These are phyloP conservation scores for Colletotrichum graminicola DNA, from an alignment of 2,329 filamentous ascomycete species.

Conservation along the genomic window DNA sequence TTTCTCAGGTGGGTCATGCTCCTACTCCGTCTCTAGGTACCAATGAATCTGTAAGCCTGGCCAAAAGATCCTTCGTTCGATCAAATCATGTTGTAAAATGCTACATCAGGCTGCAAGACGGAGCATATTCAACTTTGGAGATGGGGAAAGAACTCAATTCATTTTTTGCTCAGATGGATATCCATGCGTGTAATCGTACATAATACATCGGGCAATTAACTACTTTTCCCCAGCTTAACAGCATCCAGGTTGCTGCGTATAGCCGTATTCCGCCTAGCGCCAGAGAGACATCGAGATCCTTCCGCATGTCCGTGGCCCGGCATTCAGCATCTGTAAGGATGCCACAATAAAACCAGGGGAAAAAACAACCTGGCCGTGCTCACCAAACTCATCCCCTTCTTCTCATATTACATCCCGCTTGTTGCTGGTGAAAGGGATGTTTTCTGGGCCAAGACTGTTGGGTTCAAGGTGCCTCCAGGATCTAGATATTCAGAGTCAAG, in stretches of 20 bases:
- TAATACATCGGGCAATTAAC: conserved; percentile 16
- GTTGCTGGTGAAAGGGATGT: conserved; percentile 2
- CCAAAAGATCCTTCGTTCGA: background rate
- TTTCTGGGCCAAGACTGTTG: conserved; percentile 1
- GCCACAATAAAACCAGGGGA: background rate
- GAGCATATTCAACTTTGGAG: background rate
- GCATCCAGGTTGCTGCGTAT: background rate
- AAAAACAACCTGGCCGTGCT: background rate
- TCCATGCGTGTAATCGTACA: conserved; percentile 37
- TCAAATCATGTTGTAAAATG: background rate
- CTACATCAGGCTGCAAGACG: background rate
- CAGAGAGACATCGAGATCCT: background rate
- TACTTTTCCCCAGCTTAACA: background rate
- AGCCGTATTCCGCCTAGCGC: background rate
- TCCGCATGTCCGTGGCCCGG: background rate
- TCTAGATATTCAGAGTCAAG: conserved; percentile 41
- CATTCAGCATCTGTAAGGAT: no score
- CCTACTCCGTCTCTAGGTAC: background rate
- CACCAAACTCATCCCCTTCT: background rate
- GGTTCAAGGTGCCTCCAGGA: conserved; percentile 23
- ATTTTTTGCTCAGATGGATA: conserved; percentile 24
- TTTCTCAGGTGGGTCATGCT: background rate
- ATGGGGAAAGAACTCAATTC: background rate
- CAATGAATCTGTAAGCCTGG: no score
- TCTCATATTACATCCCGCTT: background rate